Evolutionary conservation across 441 rosid genomes (phyloP).

Genomic region (Bruguiera hainesii): DNA sequence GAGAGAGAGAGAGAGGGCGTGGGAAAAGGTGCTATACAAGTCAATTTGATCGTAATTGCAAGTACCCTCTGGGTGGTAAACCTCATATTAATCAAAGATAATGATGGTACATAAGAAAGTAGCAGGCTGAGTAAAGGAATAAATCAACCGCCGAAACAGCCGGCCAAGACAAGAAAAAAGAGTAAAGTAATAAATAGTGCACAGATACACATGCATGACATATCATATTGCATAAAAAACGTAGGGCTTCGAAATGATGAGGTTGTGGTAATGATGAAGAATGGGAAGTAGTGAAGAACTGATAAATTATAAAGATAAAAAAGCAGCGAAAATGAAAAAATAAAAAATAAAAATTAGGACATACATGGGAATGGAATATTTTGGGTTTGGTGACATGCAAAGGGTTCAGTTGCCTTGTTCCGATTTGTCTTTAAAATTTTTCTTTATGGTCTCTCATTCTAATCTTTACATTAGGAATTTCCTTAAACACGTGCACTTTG

Average conservation of each 20-base stretch:
- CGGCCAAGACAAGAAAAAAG: constrained; percentile 15
- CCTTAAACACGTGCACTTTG: constrained; percentile 26
- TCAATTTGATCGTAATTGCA: constrained; percentile 39
- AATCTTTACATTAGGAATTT: constrained; percentile 23
- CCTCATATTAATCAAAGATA: constrained; percentile 17
- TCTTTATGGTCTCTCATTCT: neutral
- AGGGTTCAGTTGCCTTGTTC: constrained; percentile 12
- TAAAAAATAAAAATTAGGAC: neutral
- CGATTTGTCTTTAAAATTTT: neutral
- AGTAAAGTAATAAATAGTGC: neutral
- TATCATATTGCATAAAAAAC: neutral
- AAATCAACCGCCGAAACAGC: constrained; percentile 20
- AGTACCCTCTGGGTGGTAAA: constrained; percentile 31
- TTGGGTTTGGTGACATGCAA: constrained; percentile 38
- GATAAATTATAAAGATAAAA: neutral
- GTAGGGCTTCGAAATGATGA: constrained; percentile 4
- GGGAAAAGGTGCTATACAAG: constrained; percentile 17
- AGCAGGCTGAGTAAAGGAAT: constrained; percentile 18
- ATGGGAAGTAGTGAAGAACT: neutral
- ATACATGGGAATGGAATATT: constrained; percentile 28
- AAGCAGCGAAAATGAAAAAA: neutral
- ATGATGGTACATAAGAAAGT: constrained; percentile 32
- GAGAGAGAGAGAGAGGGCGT: constrained; percentile 5
- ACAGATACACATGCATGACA: neutral
- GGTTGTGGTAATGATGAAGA: neutral